These are phyloP conservation scores for Oenanthe sinensis DNA, from an alignment of 129 eudicot species.

Conservation along the genomic window DNA sequence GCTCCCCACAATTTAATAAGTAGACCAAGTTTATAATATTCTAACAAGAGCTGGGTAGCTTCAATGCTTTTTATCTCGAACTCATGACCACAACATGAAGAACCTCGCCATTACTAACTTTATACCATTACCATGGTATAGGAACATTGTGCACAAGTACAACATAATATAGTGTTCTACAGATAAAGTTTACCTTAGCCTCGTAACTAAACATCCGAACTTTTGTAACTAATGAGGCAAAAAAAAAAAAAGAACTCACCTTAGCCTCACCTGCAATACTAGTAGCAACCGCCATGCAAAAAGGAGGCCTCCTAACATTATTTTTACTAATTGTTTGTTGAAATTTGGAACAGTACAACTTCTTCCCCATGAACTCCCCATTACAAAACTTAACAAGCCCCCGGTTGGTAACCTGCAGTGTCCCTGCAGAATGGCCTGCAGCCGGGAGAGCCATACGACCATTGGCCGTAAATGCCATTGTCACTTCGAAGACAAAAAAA, in stretches of 20 bases:
- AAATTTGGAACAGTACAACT: conserved; percentile 29
- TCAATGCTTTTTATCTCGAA: neutral
- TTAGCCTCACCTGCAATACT: conserved; percentile 65
- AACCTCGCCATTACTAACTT: neutral
- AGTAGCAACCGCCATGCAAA: conserved; percentile 64
- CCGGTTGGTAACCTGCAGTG: conserved; percentile 27
- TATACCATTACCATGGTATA: neutral
- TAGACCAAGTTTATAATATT: no score
- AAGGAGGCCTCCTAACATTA: conserved; percentile 19
- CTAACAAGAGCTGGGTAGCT: neutral
- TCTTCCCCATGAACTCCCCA: conserved; percentile 79
- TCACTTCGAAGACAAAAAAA: neutral
- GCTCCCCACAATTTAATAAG: no score
- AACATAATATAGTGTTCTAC: neutral
- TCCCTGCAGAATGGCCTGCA: conserved; percentile 31
- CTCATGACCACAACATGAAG: neutral
- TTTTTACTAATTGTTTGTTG: conserved; percentile 16
- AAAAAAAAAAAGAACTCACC: conserved; percentile 37
- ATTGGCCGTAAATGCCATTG: conserved; percentile 32
- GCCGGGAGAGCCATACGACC: conserved; percentile 56
- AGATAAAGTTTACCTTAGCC: neutral
- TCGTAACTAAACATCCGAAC: neutral
- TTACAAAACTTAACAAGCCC: conserved; percentile 35
- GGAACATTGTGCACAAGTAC: neutral
- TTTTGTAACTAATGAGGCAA: neutral